Evolutionary conservation across 257 asterid species (phyloP), one percentile per base, ranked within the genome.

Genomic region (Ophiorrhiza pumila): DNA sequence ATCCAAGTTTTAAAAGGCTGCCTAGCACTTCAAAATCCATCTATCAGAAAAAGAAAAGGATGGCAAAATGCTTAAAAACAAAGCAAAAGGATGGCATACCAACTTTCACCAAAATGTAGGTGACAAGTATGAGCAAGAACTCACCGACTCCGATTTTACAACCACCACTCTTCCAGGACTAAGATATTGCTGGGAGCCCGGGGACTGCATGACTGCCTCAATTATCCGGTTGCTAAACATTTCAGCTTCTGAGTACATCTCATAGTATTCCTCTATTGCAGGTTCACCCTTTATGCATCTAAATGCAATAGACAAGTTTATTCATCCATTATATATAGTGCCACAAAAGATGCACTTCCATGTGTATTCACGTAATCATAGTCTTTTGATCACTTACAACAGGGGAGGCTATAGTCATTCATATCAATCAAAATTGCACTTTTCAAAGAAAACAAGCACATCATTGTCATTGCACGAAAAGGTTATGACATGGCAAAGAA

Each of bases 251-350:
- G 81, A 74, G 77, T 84, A 79, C 85, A 89, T 78, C 80, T 88
- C 97, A 73, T 74, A 95, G 80, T 95, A 95, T 62, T 95, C 99
- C 88, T 92, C 99, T 68, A 95, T 90, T 39, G 88, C 96, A 17
- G 99, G 98, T 76, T 95, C 98, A 74, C 99, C 96, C 83, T 92
- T 95, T 67, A 95, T 95, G 84, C 99, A 95, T 77, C 99, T 94
- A 82, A 79, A 87, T 50, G 53, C 77, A 85, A 63, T 13, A 77
- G 31, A 27, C 46, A 69, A 65, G 35, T 23, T 43, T 17, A 76
- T 27, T 37, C 10, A 64, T 49, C 41, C 63, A 2, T 57, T 43
- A 75, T 35, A 64, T n/a, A 46, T 25, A 74, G 43, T 18, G 50
- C 31, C 46, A 66, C 52, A 59, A 32, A 27, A 23, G 2, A 58